These are phyloP conservation scores for Termitomyces sp. DNA, from an alignment of 768 basidiomycete genomes.

Conservation along the genomic window DNA sequence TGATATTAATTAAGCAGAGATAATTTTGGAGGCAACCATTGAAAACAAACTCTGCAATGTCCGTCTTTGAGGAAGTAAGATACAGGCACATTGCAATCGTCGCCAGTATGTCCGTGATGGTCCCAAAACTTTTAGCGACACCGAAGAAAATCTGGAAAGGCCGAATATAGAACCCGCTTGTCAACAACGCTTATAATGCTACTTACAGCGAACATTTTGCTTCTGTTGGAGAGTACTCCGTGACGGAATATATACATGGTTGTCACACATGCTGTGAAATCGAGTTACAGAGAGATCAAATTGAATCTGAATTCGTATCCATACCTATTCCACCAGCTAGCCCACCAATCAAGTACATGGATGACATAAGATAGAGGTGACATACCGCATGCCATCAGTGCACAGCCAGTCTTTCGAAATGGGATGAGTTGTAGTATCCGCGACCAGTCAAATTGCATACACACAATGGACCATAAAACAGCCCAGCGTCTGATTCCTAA, in stretches of 20 bases:
- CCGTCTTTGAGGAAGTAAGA: slow-evolving; percentile 29
- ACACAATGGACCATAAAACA: slow-evolving; percentile 21
- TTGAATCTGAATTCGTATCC: not conserved
- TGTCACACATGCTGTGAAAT: slow-evolving; percentile 21
- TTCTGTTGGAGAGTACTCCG: slow-evolving; percentile 25
- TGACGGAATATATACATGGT: slow-evolving; percentile 32
- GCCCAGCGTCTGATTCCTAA: slow-evolving; percentile 19
- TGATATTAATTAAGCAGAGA: not conserved
- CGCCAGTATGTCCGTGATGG: slow-evolving; percentile 35
- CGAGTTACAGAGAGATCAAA: not conserved
- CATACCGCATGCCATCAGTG: slow-evolving; percentile 24
- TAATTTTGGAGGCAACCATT: too few species aligned
- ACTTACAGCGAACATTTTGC: slow-evolving; percentile 23
- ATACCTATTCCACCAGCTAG: slow-evolving; percentile 24
- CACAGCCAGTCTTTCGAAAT: slow-evolving; percentile 15
- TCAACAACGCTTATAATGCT: not conserved
- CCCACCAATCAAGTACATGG: slow-evolving; percentile 1
- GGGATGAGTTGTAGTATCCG: not conserved
- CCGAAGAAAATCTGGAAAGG: slow-evolving; percentile 33
- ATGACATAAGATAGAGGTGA: not conserved
- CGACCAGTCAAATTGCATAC: slow-evolving; percentile 1
- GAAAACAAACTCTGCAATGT: slow-evolving; percentile 25
- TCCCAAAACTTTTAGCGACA: slow-evolving; percentile 37
- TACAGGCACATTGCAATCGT: slow-evolving; percentile 38
- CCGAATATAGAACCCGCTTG: not conserved